Percentiles rank a stretch among this genome's conserved stretches.
phyloP scores from a whole-genome alignment of 2,329 filamentous ascomycete species.

The Nemania sp. region DNA sequence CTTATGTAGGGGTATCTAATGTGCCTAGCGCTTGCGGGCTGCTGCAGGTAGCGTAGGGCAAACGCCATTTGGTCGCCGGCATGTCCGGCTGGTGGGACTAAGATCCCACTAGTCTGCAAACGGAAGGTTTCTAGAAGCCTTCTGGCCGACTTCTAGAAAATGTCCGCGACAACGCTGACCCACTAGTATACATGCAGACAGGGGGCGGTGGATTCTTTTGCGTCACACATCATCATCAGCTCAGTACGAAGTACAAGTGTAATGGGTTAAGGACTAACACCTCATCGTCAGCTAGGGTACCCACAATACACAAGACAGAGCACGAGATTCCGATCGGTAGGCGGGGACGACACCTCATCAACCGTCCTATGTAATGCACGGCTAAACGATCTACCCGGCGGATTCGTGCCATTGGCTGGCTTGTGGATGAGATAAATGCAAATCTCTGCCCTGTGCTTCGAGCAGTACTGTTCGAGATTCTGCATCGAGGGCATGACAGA shows the following conservation, averaged over 20 bases:
- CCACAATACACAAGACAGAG: not conserved
- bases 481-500: conserved; percentile 4
- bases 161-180: conserved; percentile 8
- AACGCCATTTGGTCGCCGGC: conserved; percentile 30
- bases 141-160: conserved; percentile 32
- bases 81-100: conserved; percentile 30
- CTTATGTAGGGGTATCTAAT: not conserved
- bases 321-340: no score
- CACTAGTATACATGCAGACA: not conserved
- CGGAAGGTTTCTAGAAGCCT: conserved; percentile 37
- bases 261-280: not conserved
- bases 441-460: not conserved
- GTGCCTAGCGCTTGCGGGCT: no score
- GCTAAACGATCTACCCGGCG: not conserved
- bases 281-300: conserved; percentile 13
- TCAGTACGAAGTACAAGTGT: conserved; percentile 20
- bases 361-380: not conserved
- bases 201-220: conserved; percentile 15
- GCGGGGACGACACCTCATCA: no score
- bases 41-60: not conserved
- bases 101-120: conserved; percentile 22
- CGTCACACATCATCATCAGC: not conserved
- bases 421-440: not conserved
- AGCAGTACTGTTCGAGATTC: conserved; percentile 8
- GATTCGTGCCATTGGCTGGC: conserved; percentile 3